Evolutionary conservation across 2,329 filamentous ascomycete genomes (phyloP).

Genomic region (Trichoderma breve): DNA sequence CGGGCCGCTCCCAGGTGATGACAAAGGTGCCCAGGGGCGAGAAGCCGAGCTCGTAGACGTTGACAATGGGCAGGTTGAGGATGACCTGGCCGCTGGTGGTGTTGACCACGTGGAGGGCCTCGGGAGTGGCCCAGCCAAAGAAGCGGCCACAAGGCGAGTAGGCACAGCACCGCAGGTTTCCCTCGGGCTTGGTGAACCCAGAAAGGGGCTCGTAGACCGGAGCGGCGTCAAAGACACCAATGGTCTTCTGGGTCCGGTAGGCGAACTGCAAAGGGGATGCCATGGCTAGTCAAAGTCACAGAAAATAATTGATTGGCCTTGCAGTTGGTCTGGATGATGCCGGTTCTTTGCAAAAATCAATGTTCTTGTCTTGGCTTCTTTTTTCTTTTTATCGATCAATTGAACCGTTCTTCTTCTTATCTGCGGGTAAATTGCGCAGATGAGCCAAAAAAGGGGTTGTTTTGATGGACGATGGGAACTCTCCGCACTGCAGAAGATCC

Average conservation of each 20-base stretch:
- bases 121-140: slow-evolving; percentile 90
- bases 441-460: not conserved
- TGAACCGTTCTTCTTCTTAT: slow-evolving; percentile 10
- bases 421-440: slow-evolving; percentile 1
- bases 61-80: slow-evolving; percentile 71
- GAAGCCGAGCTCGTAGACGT: slow-evolving; percentile 93
- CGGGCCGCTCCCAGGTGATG: slow-evolving; percentile 93
- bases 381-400: slow-evolving; percentile 8
- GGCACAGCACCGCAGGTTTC: slow-evolving; percentile 88
- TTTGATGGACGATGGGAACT: slow-evolving; percentile 15
- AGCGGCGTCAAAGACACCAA: slow-evolving; percentile 88
- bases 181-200: slow-evolving; percentile 84
- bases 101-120: slow-evolving; percentile 83
- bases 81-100: slow-evolving; percentile 72
- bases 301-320: slow-evolving; percentile 31
- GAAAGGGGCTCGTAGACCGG: slow-evolving; percentile 82
- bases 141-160: slow-evolving; percentile 96
- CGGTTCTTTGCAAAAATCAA: slow-evolving; percentile 14
- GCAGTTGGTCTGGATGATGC: slow-evolving; percentile 19
- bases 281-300: slow-evolving; percentile 95
- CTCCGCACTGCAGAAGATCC: slow-evolving; percentile 19
- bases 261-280: slow-evolving; percentile 90
- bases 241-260: slow-evolving; percentile 94
- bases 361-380: slow-evolving; percentile 13
- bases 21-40: slow-evolving; percentile 89